These are phyloP conservation scores for Globisporangium echinulatum DNA, from an alignment of 352 stramenopile genomes.

Conservation along the genomic window DNA sequence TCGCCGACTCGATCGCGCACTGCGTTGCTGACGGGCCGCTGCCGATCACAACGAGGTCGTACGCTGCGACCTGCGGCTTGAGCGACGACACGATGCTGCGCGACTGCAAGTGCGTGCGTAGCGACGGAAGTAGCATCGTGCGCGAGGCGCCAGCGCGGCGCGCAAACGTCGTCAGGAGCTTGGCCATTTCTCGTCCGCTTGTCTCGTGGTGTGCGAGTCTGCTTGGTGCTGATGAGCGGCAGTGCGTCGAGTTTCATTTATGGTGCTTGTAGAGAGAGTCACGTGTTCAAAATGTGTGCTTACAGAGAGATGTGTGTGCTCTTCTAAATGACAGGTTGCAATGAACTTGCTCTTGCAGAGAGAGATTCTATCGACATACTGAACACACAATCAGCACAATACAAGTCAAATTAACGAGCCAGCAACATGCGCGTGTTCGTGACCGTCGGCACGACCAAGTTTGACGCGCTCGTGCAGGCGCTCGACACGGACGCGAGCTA, in stretches of 20 bases:
- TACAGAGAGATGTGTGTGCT: no score
- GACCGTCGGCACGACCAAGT: slow-evolving; percentile 93
- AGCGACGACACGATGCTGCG: slow-evolving; percentile 12
- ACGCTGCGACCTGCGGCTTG: slow-evolving; percentile 42
- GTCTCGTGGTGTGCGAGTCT: not conserved
- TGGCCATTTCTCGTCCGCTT: not conserved
- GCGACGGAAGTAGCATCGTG: slow-evolving; percentile 1
- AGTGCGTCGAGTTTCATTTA: not conserved
- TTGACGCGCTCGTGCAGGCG: slow-evolving; percentile 83
- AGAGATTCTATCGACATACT: no score
- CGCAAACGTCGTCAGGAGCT: slow-evolving; percentile 2
- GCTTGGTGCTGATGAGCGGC: slow-evolving; percentile 4
- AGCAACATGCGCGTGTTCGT: slow-evolving; percentile 64
- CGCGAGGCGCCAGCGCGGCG: not conserved
- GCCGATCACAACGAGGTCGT: slow-evolving; percentile 86
- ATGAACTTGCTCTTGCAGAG: no score
- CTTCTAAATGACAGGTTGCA: no score
- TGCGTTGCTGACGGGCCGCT: slow-evolving; percentile 80
- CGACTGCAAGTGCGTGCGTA: slow-evolving; percentile 5
- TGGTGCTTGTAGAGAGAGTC: no score
- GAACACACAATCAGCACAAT: not conserved
- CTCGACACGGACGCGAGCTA: slow-evolving; percentile 62
- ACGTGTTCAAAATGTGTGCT: no score
- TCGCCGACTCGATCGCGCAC: slow-evolving; percentile 84
- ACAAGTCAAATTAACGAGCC: slow-evolving; percentile 6